These are phyloP conservation scores for Debaryomyces sp. DNA, from an alignment of 1,139 yeast species.

Conservation along the genomic window DNA sequence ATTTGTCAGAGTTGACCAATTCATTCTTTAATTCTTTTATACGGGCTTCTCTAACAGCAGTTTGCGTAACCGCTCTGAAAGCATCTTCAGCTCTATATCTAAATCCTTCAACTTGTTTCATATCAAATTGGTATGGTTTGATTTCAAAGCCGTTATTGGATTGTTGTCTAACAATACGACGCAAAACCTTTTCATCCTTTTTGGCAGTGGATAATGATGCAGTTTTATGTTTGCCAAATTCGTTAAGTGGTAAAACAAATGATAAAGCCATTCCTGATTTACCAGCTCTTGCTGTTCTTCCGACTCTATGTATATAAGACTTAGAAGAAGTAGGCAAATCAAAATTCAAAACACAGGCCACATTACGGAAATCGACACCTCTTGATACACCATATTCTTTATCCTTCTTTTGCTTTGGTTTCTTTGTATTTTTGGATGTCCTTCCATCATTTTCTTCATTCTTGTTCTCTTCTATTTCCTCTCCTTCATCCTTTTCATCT, in stretches of 20 bases:
- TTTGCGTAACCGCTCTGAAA: conserved; percentile 89
- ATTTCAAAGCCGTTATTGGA: conserved; percentile 70
- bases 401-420: conserved; percentile 49
- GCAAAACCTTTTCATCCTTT: conserved; percentile 83
- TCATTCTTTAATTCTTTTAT: conserved; percentile 88
- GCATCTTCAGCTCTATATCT: conserved; percentile 98
- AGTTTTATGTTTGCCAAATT: conserved; percentile 87
- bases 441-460: conserved; percentile 19
- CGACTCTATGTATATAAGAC: conserved; percentile 91
- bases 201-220: conserved; percentile 73
- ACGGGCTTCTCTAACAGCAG: conserved; percentile 92
- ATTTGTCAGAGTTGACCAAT: conserved; percentile 82
- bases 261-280: conserved; percentile 94
- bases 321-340: conserved; percentile 91
- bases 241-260: conserved; percentile 81
- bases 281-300: conserved; percentile 98
- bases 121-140: conserved; percentile 87
- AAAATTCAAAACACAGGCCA: conserved; percentile 94
- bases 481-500: conserved; percentile 51
- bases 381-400: conserved; percentile 92
- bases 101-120: conserved; percentile 92
- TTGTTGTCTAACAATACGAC: conserved; percentile 78
- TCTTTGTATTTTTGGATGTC: conserved; percentile 25
- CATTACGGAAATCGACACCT: conserved; percentile 96
- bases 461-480: conserved; percentile 22